Evolutionary conservation across 768 basidiomycete species (phyloP), one percentile per base, ranked within the genome.

Genomic region (Omphalotus guepiniiformis): DNA sequence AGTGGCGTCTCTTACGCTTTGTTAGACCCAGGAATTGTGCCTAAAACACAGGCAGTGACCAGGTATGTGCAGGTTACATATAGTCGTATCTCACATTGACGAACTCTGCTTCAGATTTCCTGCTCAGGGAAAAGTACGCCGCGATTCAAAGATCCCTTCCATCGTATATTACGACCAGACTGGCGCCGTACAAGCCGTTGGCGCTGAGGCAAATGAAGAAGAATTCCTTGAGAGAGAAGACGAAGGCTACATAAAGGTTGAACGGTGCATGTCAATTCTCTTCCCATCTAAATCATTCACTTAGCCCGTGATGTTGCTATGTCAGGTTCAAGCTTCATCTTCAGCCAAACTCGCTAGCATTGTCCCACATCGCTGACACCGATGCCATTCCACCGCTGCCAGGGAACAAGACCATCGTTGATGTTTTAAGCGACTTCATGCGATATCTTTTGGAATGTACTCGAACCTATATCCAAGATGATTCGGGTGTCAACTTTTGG

Each of bases 341-440:
- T 16, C 61, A 63, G 8, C 67, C 69, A 5, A 57, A 54, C 23
- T 15, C 26, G 65, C 39, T 11, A 35, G 40, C 19, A 56, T 58
- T 12, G 42, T 30, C 45, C 44, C 6, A 30, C 52, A 48, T 47
- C n/a, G n/a, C n/a, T n/a, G n/a, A n/a, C n/a, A n/a, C n/a, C n/a
- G n/a, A n/a, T n/a, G n/a, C n/a, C n/a, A 59, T 71, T 6, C 68
- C 75, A 1, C 58, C 71, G 0, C 69, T 80, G 27, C 79, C 78
- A 1, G 47, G 52, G 6, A 64, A 64, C 44, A 76, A 67, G 61
- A 59, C 66, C 3, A 67, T 69, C 1, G 49, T 70, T 1, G 62
- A 74, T 18, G 54, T 81, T 18, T 68, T 78, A n/a, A 58, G 66
- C 0, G 80, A 82, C 52, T 81, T 79, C 43, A 53, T 80, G 48